Evolutionary conservation across 179 eudicot species (phyloP), one percentile per base, ranked within the genome.

Genomic region (Kewa caespitosa): DNA sequence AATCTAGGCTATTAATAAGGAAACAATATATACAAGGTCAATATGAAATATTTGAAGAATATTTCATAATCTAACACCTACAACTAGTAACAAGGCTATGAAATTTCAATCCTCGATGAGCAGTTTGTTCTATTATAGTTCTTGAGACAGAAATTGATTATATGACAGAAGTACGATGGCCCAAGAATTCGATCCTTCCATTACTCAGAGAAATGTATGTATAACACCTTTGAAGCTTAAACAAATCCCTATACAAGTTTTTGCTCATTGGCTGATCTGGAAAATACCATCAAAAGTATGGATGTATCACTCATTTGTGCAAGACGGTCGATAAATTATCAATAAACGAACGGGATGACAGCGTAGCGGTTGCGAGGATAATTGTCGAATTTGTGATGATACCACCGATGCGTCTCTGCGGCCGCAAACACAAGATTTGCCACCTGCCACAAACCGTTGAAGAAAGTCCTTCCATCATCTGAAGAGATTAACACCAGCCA

Each of bases 381-480:
- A 66, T 89, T 73, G 31, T 92, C 96, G 25, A 94, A 94, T 76
- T 94, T 94, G 37, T 52, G 84, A 25, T 72, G 83, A 77, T 94
- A 94, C 98, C 98, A 94, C 78, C 86, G 83, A 18, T 92, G 98
- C 25, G 98, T 92, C 78, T 90, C 98, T 61, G 84, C 88, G 23
- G 96, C 96, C 43, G 97, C 91, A 76, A 94, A 68, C 30, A 54
- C 78, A 77, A 92, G 98, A 86, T 94, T 94, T 48, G 85, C 84
- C 69, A 89, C 93, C 98, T 94, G 88, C 81, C 32, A 76, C 46
- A 73, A 38, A 68, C 34, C 67, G 65, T 65, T 39, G 42, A 28
- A 34, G 13, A 64, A 25, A 75, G 3, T 32, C 25, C 27, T 71
- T 38, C 69, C 65, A 74, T 67, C 25, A n/a, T 20, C 27, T 8